These are phyloP conservation scores for Erysiphe neolycopersici DNA, from an alignment of 2,329 filamentous ascomycete genomes.

Conservation along the genomic window DNA sequence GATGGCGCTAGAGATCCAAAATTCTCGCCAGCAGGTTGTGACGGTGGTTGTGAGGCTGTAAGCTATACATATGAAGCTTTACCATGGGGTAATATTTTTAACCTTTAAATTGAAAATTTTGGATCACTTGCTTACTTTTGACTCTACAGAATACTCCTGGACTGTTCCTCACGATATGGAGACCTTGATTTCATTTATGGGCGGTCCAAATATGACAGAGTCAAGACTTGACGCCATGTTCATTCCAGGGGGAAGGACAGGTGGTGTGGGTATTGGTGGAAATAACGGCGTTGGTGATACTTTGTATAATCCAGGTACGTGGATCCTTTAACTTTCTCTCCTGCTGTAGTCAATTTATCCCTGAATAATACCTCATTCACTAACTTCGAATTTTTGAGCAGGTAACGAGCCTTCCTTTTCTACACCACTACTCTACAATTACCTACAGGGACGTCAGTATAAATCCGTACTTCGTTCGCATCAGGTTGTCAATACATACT, in stretches of 20 bases:
- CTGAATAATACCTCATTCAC: conserved; percentile 20
- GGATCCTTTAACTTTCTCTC: not conserved
- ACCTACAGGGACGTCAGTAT: conserved; percentile 28
- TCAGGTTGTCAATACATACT: conserved; percentile 29
- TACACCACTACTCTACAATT: conserved; percentile 43
- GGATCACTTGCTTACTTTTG: not conserved
- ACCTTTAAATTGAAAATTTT: not conserved
- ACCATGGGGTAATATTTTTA: conserved; percentile 16
- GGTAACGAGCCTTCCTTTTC: conserved; percentile 21
- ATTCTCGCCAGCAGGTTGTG: not conserved
- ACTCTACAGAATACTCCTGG: conserved; percentile 19
- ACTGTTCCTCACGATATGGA: conserved; percentile 29
- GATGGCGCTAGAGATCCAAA: conserved; percentile 18
- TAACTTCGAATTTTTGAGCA: conserved; percentile 27
- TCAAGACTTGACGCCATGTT: conserved; percentile 25
- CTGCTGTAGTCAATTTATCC: conserved; percentile 27
- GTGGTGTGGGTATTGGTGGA: conserved; percentile 1
- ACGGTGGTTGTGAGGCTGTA: not conserved
- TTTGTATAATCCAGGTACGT: conserved; percentile 1
- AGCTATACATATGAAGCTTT: conserved; percentile 19
- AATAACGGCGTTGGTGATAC: conserved; percentile 1
- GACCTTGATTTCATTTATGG: conserved; percentile 19
- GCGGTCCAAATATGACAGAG: conserved; percentile 21
- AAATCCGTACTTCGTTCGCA: conserved; percentile 30
- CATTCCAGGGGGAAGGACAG: not conserved